Base-by-base conservation (phyloP, 108 stramenopile genomes). In the Nannochloropsis gaditana region DNA sequence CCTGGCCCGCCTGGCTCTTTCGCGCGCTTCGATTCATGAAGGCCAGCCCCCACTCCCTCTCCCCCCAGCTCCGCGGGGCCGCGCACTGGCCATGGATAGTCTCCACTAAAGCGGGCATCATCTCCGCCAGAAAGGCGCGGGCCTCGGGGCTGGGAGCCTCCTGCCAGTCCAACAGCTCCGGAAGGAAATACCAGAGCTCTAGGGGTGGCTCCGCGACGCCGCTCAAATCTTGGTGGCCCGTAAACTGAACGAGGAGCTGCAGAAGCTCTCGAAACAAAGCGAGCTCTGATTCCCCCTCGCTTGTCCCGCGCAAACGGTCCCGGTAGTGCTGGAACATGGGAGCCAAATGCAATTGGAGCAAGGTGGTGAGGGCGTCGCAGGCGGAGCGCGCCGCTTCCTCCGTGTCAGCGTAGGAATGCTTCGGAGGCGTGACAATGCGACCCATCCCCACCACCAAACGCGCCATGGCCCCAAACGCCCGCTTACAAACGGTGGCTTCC, bases 1-100 rank as follows among this genome's bases (percentile, higher is more conserved):
- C 59, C 59, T 73, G 59, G 6, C n/a, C 59, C 59, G 59, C 59
- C n/a, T 73, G 59, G n/a, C 8, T 73, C n/a, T 3, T 73, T 2
- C 59, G 59, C 59, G 59, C 59, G n/a, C 59, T 73, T n/a, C 59
- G 59, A 73, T 73, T 73, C 59, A 73, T 73, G n/a, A 73, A 73
- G 4, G 59, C 59, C 4, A 73, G 19, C 15, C 59, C 59, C 59
- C 59, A 73, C 2, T 73, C 59, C 59, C n/a, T 73, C n/a, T 73
- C 59, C 8, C 59, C 59, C 59, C 59, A 73, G 19, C 19, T 6
- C 59, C 19, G 19, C n/a, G 59, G 59, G 3, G 59, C 59, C 59
- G n/a, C n/a, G 59, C 59, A 73, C 59, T 73, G 59, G 3, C 59
- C 19, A n/a, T 73, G 59, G 59, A 73, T 8, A 2, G n/a, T 73